Evolutionary conservation across 75 land plant genomes (phyloP).

Genomic region (Pseudotsuga menziesii): DNA sequence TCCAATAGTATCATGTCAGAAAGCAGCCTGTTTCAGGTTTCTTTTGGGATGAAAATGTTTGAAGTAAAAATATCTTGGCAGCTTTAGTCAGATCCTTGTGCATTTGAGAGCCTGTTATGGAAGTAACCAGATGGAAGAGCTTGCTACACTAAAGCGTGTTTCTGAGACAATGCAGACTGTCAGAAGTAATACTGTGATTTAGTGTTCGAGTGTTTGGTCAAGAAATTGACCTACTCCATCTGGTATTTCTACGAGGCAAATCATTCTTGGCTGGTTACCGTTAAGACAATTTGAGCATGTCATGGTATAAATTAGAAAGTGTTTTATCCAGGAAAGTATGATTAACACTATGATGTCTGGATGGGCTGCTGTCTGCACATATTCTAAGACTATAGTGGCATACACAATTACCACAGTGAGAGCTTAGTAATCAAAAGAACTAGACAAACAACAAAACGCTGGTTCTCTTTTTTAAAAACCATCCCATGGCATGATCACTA

Average conservation of each 20-base stretch:
- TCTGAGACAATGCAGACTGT: slow-evolving; percentile 5
- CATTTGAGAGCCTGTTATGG: background rate
- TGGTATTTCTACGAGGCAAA: slow-evolving; percentile 27
- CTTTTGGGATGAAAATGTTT: slow-evolving; percentile 5
- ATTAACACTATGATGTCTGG: slow-evolving; percentile 3
- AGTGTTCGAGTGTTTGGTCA: slow-evolving; percentile 1
- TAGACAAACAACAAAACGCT: background rate
- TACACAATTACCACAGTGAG: too few species aligned
- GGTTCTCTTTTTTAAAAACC: background rate
- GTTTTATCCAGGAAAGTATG: slow-evolving; percentile 4
- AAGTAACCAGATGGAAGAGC: slow-evolving; percentile 3
- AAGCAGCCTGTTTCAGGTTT: background rate
- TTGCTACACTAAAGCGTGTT: background rate
- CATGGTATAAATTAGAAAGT: background rate
- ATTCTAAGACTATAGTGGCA: background rate
- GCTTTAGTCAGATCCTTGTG: background rate
- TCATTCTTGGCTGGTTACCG: slow-evolving; percentile 57
- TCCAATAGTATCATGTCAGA: background rate
- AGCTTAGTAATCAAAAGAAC: background rate
- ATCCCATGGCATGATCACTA: background rate
- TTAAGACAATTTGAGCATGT: slow-evolving; percentile 6
- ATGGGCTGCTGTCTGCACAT: background rate
- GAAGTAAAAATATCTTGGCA: background rate
- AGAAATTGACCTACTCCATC: background rate
- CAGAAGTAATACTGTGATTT: background rate